Evolutionary conservation across 1,284 basidiomycete genomes (phyloP), one percentile per base, ranked within the genome.

Genomic region (Cutaneotrichosporon sp.): DNA sequence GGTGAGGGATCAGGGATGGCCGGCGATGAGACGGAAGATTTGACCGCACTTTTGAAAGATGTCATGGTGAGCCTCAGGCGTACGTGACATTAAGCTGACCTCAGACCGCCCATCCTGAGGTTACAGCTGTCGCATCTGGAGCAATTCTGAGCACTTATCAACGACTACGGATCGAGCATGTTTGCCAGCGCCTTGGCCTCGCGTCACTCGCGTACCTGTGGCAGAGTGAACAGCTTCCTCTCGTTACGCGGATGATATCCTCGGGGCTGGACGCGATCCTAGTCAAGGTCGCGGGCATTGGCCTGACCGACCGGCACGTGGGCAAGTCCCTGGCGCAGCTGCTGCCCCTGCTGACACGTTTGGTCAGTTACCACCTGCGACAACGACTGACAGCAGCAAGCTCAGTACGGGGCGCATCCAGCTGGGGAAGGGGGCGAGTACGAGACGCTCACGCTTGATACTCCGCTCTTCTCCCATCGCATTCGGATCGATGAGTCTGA

Each of bases 371-470:
- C 9, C 11, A 4, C 1, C 20, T 17, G 9, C n/a, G 7, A 12
- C 19, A 7, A 3, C 6, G 45, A 26, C 49, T 46, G 39, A 49
- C 44, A 8, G 3, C 60, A 92, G 88, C 87, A 93, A 70, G 66
- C 76, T 4, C 75, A 83, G 38, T 99, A 94, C 66, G 92, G 92
- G 0, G 85, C 88, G 0, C 96, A 99, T 72, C 82, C 96, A 1
- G 97, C 93, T 59, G 96, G 96, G 4, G 96, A 99, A 76, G 96
- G 96, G 3, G 96, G 96, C 2, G 96, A 99, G 77, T 99, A 97
- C 71, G 96, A 99, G 72, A 90, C 88, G 0, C 76, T 97, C 51
- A 96, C 94, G 1, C 76, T 94, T 19, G 90, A 97, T 64, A 88
- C 86, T 55, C 90, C 93, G 0, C 67, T 97, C 19, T 98, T 96